Evolutionary conservation across 169 alveolate genomes (phyloP), one percentile per base, ranked within the genome.

Genomic region (Plasmodium gonderi): DNA sequence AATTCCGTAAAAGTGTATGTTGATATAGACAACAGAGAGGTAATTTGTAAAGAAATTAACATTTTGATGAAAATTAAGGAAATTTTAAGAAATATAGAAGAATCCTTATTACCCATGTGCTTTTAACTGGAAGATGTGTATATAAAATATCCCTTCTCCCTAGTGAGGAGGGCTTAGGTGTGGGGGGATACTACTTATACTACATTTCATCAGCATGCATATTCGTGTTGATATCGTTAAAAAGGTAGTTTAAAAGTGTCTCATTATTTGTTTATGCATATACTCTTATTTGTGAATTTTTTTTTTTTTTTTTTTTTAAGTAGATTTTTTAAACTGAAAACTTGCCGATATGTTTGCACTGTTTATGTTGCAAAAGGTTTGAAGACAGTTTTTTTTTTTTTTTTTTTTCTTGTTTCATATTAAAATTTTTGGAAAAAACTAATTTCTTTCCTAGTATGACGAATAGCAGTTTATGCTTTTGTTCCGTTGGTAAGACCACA

Each of bases 71-170:
- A 85, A 60, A 42, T 85, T 75, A 74, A 54, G 67, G 92, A 85
- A 60, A 85, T 85, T 85, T 23, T 85, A 38, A 17, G 85, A 85
- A 85, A 85, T 51, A 75, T 85, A 23, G 92, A 85, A 65, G 92
- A 85, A 42, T 47, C 92, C 8, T 20, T 85, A 40, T 29, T 85
- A 17, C 92, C 92, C 38, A 85, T 85, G 92, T 85, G 87, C 65
- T 85, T 85, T 60, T 85, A 67, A 65, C 11, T 38, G 14, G 1
- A 72, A 4, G 7, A 12, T 23, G 49, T 8, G 54, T 26, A 77
- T 49, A 78, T 29, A 60, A 29, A n/a, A 75, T 12, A 42, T 76
- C 12, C 51, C 51, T 42, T 4, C 51, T 42, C 51, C 51, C 51
- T 42, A 6, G 51, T 4, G 9, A 42, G 51, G 51, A 9, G 4